Conservation (phyloP, 73 alveolate genomes). For the Symbiodinium natans region DNA sequence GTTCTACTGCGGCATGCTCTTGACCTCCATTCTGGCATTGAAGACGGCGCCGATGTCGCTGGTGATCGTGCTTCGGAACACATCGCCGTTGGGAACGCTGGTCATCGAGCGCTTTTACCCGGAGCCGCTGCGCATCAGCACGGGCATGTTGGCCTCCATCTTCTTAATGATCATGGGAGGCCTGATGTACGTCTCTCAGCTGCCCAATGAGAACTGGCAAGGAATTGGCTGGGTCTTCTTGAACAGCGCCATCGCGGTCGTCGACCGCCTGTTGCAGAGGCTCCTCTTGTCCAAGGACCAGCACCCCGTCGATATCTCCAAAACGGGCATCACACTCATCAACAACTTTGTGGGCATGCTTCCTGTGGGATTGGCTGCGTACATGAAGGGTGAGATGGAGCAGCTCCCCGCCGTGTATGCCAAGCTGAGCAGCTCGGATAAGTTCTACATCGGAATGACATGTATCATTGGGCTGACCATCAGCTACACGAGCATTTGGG, state of each 20-base stretch:
- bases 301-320: slow-evolving; percentile 62
- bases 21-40: slow-evolving; percentile 65
- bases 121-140: slow-evolving; percentile 44
- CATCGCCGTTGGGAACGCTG: slow-evolving; percentile 53
- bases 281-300: slow-evolving; percentile 25
- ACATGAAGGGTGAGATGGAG: slow-evolving; percentile 36
- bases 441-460: slow-evolving; percentile 71
- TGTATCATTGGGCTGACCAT: slow-evolving; percentile 65
- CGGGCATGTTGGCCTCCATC: slow-evolving; percentile 45
- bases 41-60: slow-evolving; percentile 71
- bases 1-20: slow-evolving; percentile 53
- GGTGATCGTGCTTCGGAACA: slow-evolving; percentile 74
- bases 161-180: slow-evolving; percentile 53
- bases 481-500: slow-evolving; percentile 88
- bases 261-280: slow-evolving; percentile 32
- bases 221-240: slow-evolving; percentile 63
- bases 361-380: slow-evolving; percentile 58
- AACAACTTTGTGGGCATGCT: slow-evolving; percentile 62
- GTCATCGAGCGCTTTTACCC: slow-evolving; percentile 82
- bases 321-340: slow-evolving; percentile 57
- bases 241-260: slow-evolving; percentile 58
- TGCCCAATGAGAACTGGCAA: slow-evolving; percentile 44
- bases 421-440: slow-evolving; percentile 9
- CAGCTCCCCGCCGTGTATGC: slow-evolving; percentile 19
- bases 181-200: slow-evolving; percentile 62